These are phyloP conservation scores for Recurvomyces mirabilis DNA, from an alignment of 495 filamentous ascomycete species.

Conservation along the genomic window DNA sequence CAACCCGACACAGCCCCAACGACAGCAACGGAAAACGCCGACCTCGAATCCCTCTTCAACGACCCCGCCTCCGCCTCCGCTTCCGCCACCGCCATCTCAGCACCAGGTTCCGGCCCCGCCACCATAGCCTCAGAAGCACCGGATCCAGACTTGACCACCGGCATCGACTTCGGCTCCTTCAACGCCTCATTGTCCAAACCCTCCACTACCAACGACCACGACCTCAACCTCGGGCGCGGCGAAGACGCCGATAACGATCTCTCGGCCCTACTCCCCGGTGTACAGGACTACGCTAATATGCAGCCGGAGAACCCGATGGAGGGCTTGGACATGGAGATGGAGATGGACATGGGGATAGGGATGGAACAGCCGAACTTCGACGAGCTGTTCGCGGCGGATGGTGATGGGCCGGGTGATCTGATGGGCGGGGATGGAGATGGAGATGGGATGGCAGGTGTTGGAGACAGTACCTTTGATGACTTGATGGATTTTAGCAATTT, in stretches of 20 bases:
- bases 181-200: not conserved
- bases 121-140: not conserved
- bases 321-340: no score
- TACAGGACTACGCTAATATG: slow-evolving; percentile 18
- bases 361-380: slow-evolving; percentile 6
- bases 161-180: slow-evolving; percentile 16
- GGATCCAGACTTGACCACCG: not conserved
- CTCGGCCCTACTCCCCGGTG: slow-evolving; percentile 11
- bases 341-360: no score
- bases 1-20: slow-evolving; percentile 4
- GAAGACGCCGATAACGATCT: slow-evolving; percentile 7
- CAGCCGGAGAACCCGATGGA: not conserved
- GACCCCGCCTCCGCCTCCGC: slow-evolving; percentile 3
- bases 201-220: no score
- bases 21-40: slow-evolving; percentile 1
- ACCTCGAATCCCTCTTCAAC: slow-evolving; percentile 21
- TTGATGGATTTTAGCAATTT: slow-evolving; percentile 18
- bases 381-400: slow-evolving; percentile 6
- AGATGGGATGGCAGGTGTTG: not conserved
- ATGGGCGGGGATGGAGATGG: not conserved
- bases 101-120: not conserved
- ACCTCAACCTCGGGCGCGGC: not conserved
- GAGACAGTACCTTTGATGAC: slow-evolving; percentile 14
- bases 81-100: not conserved
- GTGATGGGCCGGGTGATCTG: no score